These are phyloP conservation scores for Gaultheria prostrata DNA, from an alignment of 148 eudicot genomes.

Conservation along the genomic window DNA sequence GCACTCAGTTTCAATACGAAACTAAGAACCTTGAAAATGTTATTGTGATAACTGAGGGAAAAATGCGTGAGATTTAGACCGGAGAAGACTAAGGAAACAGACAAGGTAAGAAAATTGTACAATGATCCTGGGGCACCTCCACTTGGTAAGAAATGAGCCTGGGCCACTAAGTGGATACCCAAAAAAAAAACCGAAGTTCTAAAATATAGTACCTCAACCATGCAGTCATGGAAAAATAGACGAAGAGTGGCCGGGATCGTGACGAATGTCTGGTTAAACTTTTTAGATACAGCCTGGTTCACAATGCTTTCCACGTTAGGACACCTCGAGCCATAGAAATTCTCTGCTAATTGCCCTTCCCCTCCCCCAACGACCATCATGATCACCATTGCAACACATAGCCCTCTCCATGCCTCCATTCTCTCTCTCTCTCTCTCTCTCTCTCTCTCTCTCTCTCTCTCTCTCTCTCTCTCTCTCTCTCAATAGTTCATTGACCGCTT, in stretches of 20 bases:
- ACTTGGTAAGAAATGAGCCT: too few species aligned
- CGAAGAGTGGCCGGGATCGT: conserved; percentile 74
- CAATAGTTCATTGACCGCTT: neutral
- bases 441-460: neutral
- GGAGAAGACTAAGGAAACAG: too few species aligned
- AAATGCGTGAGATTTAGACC: too few species aligned
- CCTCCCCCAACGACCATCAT: conserved; percentile 17
- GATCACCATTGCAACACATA: conserved; percentile 14
- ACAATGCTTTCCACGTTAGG: conserved; percentile 56
- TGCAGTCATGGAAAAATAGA: conserved; percentile 72
- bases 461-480: neutral
- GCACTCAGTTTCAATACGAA: neutral
- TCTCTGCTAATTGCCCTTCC: conserved; percentile 37
- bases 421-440: neutral
- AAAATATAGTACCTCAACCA: conserved; percentile 44
- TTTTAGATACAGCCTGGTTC: conserved; percentile 37
- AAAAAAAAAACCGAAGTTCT: neutral
- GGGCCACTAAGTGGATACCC: neutral
- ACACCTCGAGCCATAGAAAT: conserved; percentile 49
- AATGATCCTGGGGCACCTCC: too few species aligned
- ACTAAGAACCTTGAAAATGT: neutral
- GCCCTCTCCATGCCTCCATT: neutral
- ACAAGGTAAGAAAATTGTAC: too few species aligned
- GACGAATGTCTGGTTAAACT: conserved; percentile 41
- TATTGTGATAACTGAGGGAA: neutral